phyloP scores from a whole-genome alignment of 2,329 filamentous ascomycete species.

The Colletotrichum camelliae region DNA sequence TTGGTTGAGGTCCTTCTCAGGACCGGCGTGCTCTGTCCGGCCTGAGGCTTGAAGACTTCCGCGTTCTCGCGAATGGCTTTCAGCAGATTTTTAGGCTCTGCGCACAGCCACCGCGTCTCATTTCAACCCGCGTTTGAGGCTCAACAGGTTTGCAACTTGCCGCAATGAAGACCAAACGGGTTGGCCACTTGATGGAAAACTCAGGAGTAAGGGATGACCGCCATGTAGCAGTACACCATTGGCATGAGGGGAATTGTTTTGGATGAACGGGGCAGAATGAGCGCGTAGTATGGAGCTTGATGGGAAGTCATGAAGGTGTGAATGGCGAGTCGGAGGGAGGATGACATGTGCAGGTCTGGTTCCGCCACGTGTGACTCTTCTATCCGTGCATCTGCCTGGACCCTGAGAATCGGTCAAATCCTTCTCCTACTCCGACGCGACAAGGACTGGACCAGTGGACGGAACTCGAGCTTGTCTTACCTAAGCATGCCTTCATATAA shows the following conservation, averaged over 20 bases:
- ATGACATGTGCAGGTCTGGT: background rate
- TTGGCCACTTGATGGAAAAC: background rate
- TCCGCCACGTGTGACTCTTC: background rate
- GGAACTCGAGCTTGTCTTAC: background rate
- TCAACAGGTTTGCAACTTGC: background rate
- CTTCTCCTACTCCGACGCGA: background rate
- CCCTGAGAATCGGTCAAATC: background rate
- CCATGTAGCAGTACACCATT: background rate
- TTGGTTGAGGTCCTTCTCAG: background rate
- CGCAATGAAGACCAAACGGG: background rate
- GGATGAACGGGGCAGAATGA: background rate
- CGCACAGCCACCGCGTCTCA: conserved; percentile 8
- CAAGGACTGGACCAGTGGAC: no score
- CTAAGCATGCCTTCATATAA: background rate
- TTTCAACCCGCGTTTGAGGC: background rate
- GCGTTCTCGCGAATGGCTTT: conserved; percentile 13
- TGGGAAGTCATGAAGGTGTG: background rate
- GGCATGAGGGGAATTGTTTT: background rate
- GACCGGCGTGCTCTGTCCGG: background rate
- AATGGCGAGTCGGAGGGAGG: background rate
- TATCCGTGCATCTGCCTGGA: background rate
- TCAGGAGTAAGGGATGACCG: background rate
- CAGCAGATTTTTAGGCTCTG: background rate
- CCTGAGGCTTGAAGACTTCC: background rate
- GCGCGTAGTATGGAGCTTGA: background rate